phyloP scores from a whole-genome alignment of 176 grass and related monocot genomes.

The Triticum turgidum region DNA sequence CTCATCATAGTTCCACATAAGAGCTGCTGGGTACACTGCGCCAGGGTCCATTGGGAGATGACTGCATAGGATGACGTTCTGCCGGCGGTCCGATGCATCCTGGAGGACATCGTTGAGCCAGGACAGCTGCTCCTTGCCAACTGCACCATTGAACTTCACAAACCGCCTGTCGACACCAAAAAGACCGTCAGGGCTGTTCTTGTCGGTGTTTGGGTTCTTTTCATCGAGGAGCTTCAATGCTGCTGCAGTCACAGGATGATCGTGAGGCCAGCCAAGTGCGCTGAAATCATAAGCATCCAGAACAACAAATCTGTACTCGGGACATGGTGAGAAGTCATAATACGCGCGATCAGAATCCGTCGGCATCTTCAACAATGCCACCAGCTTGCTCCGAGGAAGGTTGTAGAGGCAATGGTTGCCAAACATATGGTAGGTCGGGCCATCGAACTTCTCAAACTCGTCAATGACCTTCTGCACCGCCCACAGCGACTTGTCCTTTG shows the following conservation, averaged over 20 bases:
- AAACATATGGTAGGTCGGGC: constrained; percentile 85
- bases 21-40: constrained; percentile 47
- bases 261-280: constrained; percentile 68
- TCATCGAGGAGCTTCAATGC: constrained; percentile 62
- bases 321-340: constrained; percentile 74
- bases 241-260: constrained; percentile 52
- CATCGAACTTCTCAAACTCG: constrained; percentile 77
- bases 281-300: constrained; percentile 91
- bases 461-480: constrained; percentile 61
- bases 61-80: constrained; percentile 78
- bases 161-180: constrained; percentile 58
- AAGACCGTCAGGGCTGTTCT: constrained; percentile 81
- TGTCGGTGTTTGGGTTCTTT: constrained; percentile 81
- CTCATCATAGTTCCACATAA: constrained; percentile 94
- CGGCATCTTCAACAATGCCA: constrained; percentile 75
- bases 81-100: constrained; percentile 28
- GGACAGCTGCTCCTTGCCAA: constrained; percentile 72
- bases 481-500: constrained; percentile 54
- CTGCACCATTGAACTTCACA: constrained; percentile 82
- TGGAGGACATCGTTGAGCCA: constrained; percentile 68
- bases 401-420: constrained; percentile 99
- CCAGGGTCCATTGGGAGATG: constrained; percentile 84
- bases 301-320: constrained; percentile 59
- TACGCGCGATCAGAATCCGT: constrained; percentile 50
- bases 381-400: constrained; percentile 64